Conservation (phyloP, 495 filamentous ascomycete genomes). For the Platismatia glauca region DNA sequence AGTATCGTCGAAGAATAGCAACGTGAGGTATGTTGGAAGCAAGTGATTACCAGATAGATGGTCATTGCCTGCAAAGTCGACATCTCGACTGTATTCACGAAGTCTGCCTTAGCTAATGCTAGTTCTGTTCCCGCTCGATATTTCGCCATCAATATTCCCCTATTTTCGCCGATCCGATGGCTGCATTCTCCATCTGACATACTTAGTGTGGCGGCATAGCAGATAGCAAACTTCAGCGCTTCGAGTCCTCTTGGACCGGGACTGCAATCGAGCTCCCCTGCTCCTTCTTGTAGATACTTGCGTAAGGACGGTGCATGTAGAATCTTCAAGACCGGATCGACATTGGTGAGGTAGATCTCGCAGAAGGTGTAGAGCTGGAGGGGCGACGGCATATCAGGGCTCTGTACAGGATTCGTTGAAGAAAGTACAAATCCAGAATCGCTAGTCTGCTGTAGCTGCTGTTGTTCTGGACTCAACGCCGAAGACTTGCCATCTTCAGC, state of each 20-base stretch:
- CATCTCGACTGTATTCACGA: slow-evolving; percentile 45
- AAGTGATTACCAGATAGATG: slow-evolving; percentile 38
- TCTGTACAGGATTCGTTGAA: background rate
- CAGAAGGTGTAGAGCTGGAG: slow-evolving; percentile 24
- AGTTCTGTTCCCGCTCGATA: slow-evolving; percentile 44
- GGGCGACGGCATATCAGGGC: slow-evolving; percentile 8
- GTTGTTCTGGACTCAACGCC: background rate
- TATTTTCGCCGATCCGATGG: slow-evolving; percentile 34
- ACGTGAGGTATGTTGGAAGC: background rate
- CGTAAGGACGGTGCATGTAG: slow-evolving; percentile 33
- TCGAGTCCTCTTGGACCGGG: slow-evolving; percentile 31
- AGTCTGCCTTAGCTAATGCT: slow-evolving; percentile 42
- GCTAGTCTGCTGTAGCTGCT: background rate
- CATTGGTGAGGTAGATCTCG: slow-evolving; percentile 30
- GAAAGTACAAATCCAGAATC: background rate
- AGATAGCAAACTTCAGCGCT: slow-evolving; percentile 42
- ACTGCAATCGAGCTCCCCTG: slow-evolving; percentile 31
- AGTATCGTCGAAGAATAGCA: no score
- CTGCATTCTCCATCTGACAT: slow-evolving; percentile 37
- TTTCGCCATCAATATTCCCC: slow-evolving; percentile 30
- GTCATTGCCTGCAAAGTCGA: slow-evolving; percentile 50
- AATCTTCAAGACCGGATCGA: slow-evolving; percentile 37
- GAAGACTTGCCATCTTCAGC: background rate
- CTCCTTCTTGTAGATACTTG: slow-evolving; percentile 27
- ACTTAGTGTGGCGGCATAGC: slow-evolving; percentile 42